Evolutionary conservation across 2,329 filamentous ascomycete genomes (phyloP), one percentile per base, ranked within the genome.

Genomic region (Tolypocladium tropicale): DNA sequence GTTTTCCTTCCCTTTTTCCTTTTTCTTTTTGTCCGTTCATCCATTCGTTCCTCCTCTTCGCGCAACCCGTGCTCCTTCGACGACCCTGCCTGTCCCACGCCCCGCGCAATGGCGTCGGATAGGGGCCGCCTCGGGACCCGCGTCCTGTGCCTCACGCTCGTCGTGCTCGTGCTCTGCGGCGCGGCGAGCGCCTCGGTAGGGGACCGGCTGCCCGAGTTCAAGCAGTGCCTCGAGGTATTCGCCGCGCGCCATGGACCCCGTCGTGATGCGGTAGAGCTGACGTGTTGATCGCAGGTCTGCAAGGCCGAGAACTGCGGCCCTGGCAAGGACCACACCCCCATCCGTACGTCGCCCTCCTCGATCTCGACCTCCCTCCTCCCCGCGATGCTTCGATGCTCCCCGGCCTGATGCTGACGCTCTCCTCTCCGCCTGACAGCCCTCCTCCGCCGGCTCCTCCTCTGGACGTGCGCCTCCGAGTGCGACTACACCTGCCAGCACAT

Each of bases 401-500:
- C 21, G 28, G 37, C 10, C 6, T 39, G 5, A 55, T 30, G 11
- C 28, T 25, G 16, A 39, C n/a, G n/a, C n/a, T n/a, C n/a, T n/a
- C n/a, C 39, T 46, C 43, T 10, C 48, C 10, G 56, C 50, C 34
- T 37, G 12, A 55, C 68, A 96, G 91, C 94, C 60, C 70, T 96
- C 64, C 83, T 89, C 72, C 91, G 87, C 69, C 89, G 89, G 59
- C 79, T 97, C 63, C 85, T 97, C 67, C 76, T 96, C 70, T 99
- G 94, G 94, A 85, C 84, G 69, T 99, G 94, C 75, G 83, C 88
- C 59, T 80, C 88, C 68, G 93, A 99, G 81, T 99, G 94, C 83
- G 92, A 99, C 78, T 95, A 99, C 77, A 87, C 89, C 59, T 99
- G 94, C 78, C 94, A 99, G 72, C 93, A 95, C 78, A 87, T 96